Conservation (phyloP, 768 basidiomycete genomes). For the Jaapia argillacea region DNA sequence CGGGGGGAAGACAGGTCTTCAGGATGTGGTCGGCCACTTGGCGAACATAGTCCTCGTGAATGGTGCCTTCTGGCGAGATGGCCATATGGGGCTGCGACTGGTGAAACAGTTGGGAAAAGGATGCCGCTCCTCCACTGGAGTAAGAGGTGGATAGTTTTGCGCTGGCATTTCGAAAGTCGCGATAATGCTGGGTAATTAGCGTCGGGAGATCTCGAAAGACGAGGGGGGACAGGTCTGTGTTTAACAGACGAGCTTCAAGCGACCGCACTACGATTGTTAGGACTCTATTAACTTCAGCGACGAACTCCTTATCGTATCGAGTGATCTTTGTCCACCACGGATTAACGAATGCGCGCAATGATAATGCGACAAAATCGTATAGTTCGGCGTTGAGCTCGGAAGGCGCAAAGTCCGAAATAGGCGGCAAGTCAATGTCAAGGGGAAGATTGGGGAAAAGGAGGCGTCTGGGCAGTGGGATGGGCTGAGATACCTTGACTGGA, state of each 20-base stretch:
- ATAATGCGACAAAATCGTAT: conserved; percentile 74
- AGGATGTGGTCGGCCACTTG: conserved; percentile 73
- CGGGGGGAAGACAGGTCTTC: conserved; percentile 57
- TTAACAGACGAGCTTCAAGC: conserved; percentile 47
- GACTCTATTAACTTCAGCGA: conserved; percentile 58
- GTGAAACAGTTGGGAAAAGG: conserved; percentile 65
- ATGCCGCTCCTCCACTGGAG: conserved; percentile 52
- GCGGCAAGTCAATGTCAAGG: conserved; percentile 35
- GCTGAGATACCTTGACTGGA: neutral
- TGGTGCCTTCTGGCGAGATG: conserved; percentile 47
- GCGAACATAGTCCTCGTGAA: conserved; percentile 72
- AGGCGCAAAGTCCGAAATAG: conserved; percentile 35
- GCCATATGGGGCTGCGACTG: conserved; percentile 82
- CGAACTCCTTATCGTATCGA: conserved; percentile 74
- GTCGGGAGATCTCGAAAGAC: conserved; percentile 53
- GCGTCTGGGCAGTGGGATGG: conserved; percentile 22
- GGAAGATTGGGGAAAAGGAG: conserved; percentile 52
- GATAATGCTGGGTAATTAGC: conserved; percentile 65
- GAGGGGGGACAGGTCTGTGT: conserved; percentile 49
- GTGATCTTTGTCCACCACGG: conserved; percentile 85
- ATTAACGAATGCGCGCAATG: conserved; percentile 66
- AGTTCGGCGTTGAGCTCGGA: conserved; percentile 56
- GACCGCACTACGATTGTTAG: conserved; percentile 46
- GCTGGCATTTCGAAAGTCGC: conserved; percentile 64
- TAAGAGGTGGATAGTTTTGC: conserved; percentile 61